Evolutionary conservation across 192 early-diverging fungal genomes (phyloP).

Genomic region (Coemansia sp.): DNA sequence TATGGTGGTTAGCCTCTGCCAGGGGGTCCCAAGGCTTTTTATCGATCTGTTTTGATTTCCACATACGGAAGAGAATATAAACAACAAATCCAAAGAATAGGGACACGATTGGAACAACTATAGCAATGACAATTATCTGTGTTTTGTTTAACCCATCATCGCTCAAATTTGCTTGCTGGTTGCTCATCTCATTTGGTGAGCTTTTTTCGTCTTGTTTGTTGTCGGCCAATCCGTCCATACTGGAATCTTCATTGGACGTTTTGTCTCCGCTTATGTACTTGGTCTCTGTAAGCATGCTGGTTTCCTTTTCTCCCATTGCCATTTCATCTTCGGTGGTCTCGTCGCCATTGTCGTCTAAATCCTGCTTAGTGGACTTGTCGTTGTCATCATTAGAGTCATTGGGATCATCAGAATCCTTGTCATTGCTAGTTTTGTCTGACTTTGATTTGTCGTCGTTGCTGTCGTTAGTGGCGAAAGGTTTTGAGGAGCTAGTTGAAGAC

Average conservation of each 20-base stretch:
- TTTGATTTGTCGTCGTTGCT: not conserved
- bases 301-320: no score
- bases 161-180: not conserved
- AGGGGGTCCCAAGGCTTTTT: not conserved
- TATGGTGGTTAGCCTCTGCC: conserved; percentile 7
- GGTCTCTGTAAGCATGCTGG: not conserved
- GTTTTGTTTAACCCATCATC: not conserved
- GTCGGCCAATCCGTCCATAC: not conserved
- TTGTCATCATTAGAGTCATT: not conserved
- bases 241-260: not conserved
- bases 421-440: not conserved
- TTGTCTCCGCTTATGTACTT: not conserved
- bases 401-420: not conserved
- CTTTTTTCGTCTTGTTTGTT: not conserved
- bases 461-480: not conserved
- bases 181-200: not conserved
- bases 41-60: not conserved
- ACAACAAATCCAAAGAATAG: not conserved
- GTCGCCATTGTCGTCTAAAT: not conserved
- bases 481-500: not conserved
- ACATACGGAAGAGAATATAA: not conserved
- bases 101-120: not conserved
- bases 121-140: not conserved
- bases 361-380: not conserved
- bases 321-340: not conserved